Percentiles rank a stretch among this genome's conserved stretches.
These are phyloP conservation scores for Mycena leptocephala DNA, from an alignment of 768 basidiomycete genomes.

Conservation along the genomic window DNA sequence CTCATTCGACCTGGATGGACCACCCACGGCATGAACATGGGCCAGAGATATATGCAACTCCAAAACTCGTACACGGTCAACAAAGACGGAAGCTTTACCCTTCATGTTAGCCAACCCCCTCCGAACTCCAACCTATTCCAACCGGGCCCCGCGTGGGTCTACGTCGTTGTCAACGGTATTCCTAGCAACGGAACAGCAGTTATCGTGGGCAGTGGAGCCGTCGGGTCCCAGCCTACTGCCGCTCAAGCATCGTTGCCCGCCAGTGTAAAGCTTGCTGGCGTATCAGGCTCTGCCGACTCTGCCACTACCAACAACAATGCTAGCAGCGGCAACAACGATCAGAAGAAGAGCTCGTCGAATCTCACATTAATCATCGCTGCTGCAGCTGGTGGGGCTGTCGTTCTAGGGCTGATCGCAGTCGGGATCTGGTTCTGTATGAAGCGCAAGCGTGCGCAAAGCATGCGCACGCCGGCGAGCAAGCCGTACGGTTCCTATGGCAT, in stretches of 20 bases:
- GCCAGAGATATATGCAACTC: conserved; percentile 75
- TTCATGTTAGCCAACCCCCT: conserved; percentile 77
- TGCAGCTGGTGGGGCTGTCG: conserved; percentile 24
- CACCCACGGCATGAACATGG: conserved; percentile 75
- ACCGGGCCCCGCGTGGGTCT: conserved; percentile 83
- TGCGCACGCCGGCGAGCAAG: conserved; percentile 28
- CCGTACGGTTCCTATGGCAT: conserved; percentile 29
- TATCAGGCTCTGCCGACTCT: conserved; percentile 17
- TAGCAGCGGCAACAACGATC: neutral
- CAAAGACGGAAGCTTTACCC: conserved; percentile 68
- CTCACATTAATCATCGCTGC: conserved; percentile 21
- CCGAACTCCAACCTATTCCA: conserved; percentile 77
- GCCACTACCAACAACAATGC: conserved; percentile 9
- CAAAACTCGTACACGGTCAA: conserved; percentile 80
- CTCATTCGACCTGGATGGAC: conserved; percentile 77
- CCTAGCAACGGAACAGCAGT: conserved; percentile 79
- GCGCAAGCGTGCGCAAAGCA: conserved; percentile 17
- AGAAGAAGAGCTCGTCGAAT: conserved; percentile 11
- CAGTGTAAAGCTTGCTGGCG: conserved; percentile 10
- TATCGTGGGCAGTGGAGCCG: conserved; percentile 77
- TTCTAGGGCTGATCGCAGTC: conserved; percentile 19
- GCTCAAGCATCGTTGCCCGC: conserved; percentile 9
- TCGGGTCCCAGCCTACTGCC: conserved; percentile 71
- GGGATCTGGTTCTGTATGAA: conserved; percentile 27
- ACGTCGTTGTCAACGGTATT: conserved; percentile 82